Evolutionary conservation across 768 basidiomycete species (phyloP).

Genomic region (Rhodotorula kratochvilovae): DNA sequence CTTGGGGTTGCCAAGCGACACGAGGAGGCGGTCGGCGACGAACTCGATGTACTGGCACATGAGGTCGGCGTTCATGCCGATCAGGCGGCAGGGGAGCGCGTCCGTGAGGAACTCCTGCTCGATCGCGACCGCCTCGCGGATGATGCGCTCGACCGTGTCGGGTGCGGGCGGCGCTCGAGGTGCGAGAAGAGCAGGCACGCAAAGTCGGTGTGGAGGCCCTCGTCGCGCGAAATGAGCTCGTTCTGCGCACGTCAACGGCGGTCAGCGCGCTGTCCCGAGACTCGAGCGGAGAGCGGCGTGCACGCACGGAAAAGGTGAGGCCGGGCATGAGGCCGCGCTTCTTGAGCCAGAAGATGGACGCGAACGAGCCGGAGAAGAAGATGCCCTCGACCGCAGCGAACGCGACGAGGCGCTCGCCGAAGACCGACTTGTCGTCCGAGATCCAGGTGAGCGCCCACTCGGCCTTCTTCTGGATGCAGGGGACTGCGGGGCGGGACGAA

Average conservation of each 20-base stretch:
- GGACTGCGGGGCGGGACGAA: constrained; percentile 49
- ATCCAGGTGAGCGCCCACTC: constrained; percentile 94
- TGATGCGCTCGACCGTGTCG: constrained; percentile 63
- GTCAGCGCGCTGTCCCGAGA: background rate
- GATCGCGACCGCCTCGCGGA: constrained; percentile 66
- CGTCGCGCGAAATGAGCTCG: constrained; percentile 71
- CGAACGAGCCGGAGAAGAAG: constrained; percentile 86
- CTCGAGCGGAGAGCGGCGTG: constrained; percentile 47
- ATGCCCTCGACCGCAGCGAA: constrained; percentile 96
- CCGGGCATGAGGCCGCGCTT: constrained; percentile 94
- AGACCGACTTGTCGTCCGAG: constrained; percentile 67
- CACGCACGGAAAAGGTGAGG: constrained; percentile 84
- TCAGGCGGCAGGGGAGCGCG: constrained; percentile 73
- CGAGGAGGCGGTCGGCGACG: constrained; percentile 78
- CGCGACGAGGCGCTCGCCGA: constrained; percentile 80
- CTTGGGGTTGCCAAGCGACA: constrained; percentile 74
- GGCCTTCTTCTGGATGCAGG: constrained; percentile 84
- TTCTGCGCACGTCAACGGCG: constrained; percentile 2
- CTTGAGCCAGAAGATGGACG: constrained; percentile 92
- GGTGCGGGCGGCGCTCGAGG: constrained; percentile 71
- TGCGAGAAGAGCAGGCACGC: constrained; percentile 83
- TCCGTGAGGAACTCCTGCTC: constrained; percentile 44
- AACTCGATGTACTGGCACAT: constrained; percentile 68
- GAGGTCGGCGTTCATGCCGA: constrained; percentile 83
- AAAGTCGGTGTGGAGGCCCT: constrained; percentile 94